These are phyloP conservation scores for Lactarius akahatsu DNA, from an alignment of 768 basidiomycete genomes.

Conservation along the genomic window DNA sequence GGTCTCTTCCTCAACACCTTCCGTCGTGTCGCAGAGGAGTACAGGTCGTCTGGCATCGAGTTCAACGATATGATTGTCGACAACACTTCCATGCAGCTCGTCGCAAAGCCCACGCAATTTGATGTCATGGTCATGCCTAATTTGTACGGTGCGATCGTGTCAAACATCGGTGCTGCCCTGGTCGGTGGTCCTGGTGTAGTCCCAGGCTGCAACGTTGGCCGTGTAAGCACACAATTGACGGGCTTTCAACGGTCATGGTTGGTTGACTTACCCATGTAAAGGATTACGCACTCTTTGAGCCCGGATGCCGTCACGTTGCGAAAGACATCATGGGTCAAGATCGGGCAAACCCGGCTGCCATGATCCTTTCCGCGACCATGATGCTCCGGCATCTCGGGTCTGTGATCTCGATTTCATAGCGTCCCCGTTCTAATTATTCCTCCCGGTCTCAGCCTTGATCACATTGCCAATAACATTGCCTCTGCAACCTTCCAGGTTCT, in stretches of 20 bases:
- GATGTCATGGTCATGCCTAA: conserved; percentile 99
- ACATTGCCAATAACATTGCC: conserved; percentile 92
- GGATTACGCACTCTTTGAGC: conserved; percentile 98
- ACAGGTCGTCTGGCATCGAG: conserved; percentile 86
- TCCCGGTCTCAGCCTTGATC: conserved; percentile 64
- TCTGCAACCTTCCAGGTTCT: conserved; percentile 91
- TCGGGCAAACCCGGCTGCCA: conserved; percentile 95
- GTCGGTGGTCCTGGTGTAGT: conserved; percentile 98
- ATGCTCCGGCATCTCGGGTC: conserved; percentile 96
- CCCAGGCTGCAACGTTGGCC: conserved; percentile 96
- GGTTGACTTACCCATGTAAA: conserved; percentile 33
- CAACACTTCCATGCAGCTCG: conserved; percentile 99
- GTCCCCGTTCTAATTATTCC: conserved; percentile 18
- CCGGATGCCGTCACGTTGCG: conserved; percentile 94
- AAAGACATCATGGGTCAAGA: conserved; percentile 96
- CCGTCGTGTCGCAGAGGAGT: conserved; percentile 94
- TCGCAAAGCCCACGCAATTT: conserved; percentile 92
- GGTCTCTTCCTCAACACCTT: conserved; percentile 99
- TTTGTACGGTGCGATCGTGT: conserved; percentile 94
- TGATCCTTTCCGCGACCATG: conserved; percentile 97
- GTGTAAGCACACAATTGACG: conserved; percentile 50
- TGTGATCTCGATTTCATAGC: conserved; percentile 34
- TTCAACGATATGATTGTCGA: conserved; percentile 99
- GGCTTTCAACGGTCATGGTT: background rate
- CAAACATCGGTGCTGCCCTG: conserved; percentile 97